Evolutionary conservation across 2,329 filamentous ascomycete genomes (phyloP).

Genomic region (Fusarium robinianum): DNA sequence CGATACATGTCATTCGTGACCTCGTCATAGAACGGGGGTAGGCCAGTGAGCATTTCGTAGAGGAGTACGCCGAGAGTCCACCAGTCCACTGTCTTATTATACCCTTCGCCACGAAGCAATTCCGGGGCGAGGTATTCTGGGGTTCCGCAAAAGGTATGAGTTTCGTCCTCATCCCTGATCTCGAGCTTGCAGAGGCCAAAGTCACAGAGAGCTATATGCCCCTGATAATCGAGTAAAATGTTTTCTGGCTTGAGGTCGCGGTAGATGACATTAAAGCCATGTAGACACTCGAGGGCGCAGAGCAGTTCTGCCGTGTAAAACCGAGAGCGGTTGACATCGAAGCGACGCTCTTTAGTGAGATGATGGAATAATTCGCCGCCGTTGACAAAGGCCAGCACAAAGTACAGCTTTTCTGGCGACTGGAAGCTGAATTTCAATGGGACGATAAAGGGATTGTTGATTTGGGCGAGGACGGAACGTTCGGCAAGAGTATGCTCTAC

Average conservation of each 20-base stretch:
- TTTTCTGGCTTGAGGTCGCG: conserved; percentile 76
- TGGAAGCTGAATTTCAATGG: conserved; percentile 98
- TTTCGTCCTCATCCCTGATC: conserved; percentile 98
- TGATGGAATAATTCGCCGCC: conserved; percentile 97
- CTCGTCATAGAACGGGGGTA: conserved; percentile 97
- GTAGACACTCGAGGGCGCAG: conserved; percentile 90
- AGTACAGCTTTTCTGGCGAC: conserved; percentile 94
- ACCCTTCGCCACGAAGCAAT: conserved; percentile 86
- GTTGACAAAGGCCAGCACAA: conserved; percentile 95
- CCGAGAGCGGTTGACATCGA: conserved; percentile 92
- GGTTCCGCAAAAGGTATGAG: conserved; percentile 96
- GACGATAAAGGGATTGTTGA: conserved; percentile 99
- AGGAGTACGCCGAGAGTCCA: conserved; percentile 95
- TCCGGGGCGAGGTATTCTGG: conserved; percentile 96
- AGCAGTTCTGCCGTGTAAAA: conserved; percentile 96
- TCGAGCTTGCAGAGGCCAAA: conserved; percentile 97
- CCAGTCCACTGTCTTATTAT: conserved; percentile 99
- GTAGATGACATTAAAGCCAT: conserved; percentile 98
- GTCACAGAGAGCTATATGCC: conserved; percentile 94
- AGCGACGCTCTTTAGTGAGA: conserved; percentile 91
- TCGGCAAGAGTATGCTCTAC: conserved; percentile 95
- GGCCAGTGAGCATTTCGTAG: conserved; percentile 96
- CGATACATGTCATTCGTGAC: conserved; percentile 99
- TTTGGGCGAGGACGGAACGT: conserved; percentile 92
- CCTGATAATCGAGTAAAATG: conserved; percentile 93